Conservation (phyloP, 2,329 filamentous ascomycete genomes). For the Colletotrichum gloeosporioides region DNA sequence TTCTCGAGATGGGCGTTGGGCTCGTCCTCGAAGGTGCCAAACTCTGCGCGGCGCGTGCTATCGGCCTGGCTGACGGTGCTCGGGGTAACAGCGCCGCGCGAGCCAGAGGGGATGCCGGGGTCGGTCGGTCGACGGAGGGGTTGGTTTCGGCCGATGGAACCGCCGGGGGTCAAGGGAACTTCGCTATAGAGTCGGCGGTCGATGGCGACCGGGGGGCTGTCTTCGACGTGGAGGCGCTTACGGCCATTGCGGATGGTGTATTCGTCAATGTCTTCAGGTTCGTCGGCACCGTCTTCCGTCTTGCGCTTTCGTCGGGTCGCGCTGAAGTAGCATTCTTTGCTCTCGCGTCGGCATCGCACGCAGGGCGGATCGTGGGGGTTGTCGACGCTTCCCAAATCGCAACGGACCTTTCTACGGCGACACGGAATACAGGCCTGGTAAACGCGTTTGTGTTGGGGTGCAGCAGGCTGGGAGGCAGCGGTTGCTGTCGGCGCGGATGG, state of each 20-base stretch:
- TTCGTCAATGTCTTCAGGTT: constrained; percentile 57
- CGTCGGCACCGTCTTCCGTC: constrained; percentile 61
- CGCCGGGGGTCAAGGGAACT: constrained; percentile 69
- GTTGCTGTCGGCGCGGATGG: background rate
- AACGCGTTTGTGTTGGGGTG: constrained; percentile 63
- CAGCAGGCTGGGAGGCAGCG: constrained; percentile 4
- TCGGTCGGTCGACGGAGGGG: constrained; percentile 69
- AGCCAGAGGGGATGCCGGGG: constrained; percentile 8
- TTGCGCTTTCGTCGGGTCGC: constrained; percentile 93
- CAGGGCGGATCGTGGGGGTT: constrained; percentile 94
- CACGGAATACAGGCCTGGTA: constrained; percentile 70
- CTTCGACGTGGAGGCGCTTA: constrained; percentile 64
- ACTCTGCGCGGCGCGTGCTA: constrained; percentile 33
- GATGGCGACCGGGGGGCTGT: constrained; percentile 46
- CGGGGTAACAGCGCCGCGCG: constrained; percentile 35
- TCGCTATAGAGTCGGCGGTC: constrained; percentile 54
- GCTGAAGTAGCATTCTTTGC: constrained; percentile 97
- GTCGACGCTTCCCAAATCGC: constrained; percentile 78
- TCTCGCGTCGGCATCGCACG: constrained; percentile 90
- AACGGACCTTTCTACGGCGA: constrained; percentile 66
- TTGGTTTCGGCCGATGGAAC: constrained; percentile 68
- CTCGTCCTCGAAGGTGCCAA: constrained; percentile 51
- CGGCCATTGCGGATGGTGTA: constrained; percentile 77
- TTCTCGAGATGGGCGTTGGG: constrained; percentile 69
- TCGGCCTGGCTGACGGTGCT: constrained; percentile 32